A percentile compares a stretch with the other conserved stretches of the same genome.
These are phyloP conservation scores for Powellomyces hirtus DNA, from an alignment of 192 early-diverging fungal species.

Conservation along the genomic window DNA sequence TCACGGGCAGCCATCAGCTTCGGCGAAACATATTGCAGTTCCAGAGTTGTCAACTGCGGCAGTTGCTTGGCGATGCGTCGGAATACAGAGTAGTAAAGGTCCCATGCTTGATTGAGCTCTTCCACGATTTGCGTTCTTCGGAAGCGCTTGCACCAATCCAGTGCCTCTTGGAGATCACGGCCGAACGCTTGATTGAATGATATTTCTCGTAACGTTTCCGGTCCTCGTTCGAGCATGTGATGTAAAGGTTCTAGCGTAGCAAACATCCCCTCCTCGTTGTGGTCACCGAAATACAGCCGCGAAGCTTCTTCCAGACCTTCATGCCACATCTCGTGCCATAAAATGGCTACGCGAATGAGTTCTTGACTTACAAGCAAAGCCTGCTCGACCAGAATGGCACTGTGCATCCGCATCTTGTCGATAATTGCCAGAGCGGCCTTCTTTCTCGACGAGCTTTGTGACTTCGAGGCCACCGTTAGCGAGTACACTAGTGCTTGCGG, in stretches of 20 bases:
- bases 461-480: slow-evolving; percentile 92
- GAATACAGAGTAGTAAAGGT: slow-evolving; percentile 85
- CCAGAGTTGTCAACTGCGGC: slow-evolving; percentile 74
- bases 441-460: slow-evolving; percentile 71
- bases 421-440: slow-evolving; percentile 81
- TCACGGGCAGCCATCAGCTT: slow-evolving; percentile 76
- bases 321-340: slow-evolving; percentile 98
- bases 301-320: slow-evolving; percentile 89
- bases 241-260: slow-evolving; percentile 81
- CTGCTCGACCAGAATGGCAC: slow-evolving; percentile 83
- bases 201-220: slow-evolving; percentile 85
- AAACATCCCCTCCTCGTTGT: slow-evolving; percentile 86
- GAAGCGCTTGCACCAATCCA: slow-evolving; percentile 81
- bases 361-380: slow-evolving; percentile 93
- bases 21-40: slow-evolving; percentile 88
- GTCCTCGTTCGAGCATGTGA: slow-evolving; percentile 80
- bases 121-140: slow-evolving; percentile 71
- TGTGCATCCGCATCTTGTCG: slow-evolving; percentile 86
- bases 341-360: slow-evolving; percentile 91
- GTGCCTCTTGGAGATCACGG: slow-evolving; percentile 78
- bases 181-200: slow-evolving; percentile 91
- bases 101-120: slow-evolving; percentile 91
- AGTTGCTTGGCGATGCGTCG: slow-evolving; percentile 78
- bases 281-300: slow-evolving; percentile 71
- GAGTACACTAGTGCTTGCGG: slow-evolving; percentile 98